phyloP scores from a whole-genome alignment of 306 rosid genomes.

The Trifolium dubium region DNA sequence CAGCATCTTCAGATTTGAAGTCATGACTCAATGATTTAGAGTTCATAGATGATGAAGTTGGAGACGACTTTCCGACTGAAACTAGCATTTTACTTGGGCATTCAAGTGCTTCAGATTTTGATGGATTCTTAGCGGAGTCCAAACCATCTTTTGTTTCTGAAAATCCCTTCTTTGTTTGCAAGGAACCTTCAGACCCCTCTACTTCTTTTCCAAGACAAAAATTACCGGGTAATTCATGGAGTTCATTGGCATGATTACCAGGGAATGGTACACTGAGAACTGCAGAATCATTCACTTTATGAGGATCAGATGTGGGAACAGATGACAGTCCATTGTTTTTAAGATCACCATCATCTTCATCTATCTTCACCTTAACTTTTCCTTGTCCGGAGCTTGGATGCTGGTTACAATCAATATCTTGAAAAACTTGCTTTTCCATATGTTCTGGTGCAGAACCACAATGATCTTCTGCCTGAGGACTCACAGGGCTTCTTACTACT shows the following conservation, averaged over 20 bases:
- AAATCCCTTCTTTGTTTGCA: conserved; percentile 49
- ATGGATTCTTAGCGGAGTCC: conserved; percentile 58
- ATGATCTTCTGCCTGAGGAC: conserved; percentile 51
- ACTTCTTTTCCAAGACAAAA: conserved; percentile 54
- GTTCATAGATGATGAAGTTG: conserved; percentile 50
- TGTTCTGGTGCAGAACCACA: conserved; percentile 49
- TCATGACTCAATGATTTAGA: conserved; percentile 53
- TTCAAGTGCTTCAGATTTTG: conserved; percentile 53
- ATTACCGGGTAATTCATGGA: conserved; percentile 53
- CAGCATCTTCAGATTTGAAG: conserved; percentile 58
- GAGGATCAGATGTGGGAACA: conserved; percentile 54
- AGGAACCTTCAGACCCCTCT: conserved; percentile 59
- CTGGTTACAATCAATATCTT: conserved; percentile 50
- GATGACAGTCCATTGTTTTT: conserved; percentile 53
- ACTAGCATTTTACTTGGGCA: conserved; percentile 52
- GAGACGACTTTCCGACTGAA: conserved; percentile 61
- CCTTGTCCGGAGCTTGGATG: conserved; percentile 48
- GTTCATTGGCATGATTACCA: conserved; percentile 53
- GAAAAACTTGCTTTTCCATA: conserved; percentile 52
- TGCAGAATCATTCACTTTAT: conserved; percentile 47
- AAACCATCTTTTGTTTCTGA: conserved; percentile 58
- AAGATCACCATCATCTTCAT: conserved; percentile 59
- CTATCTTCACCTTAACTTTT: conserved; percentile 55
- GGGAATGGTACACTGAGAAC: conserved; percentile 46
- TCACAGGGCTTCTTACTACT: conserved; percentile 46